Evolutionary conservation across 345 rosid genomes (phyloP).

Genomic region (Mangifera indica): DNA sequence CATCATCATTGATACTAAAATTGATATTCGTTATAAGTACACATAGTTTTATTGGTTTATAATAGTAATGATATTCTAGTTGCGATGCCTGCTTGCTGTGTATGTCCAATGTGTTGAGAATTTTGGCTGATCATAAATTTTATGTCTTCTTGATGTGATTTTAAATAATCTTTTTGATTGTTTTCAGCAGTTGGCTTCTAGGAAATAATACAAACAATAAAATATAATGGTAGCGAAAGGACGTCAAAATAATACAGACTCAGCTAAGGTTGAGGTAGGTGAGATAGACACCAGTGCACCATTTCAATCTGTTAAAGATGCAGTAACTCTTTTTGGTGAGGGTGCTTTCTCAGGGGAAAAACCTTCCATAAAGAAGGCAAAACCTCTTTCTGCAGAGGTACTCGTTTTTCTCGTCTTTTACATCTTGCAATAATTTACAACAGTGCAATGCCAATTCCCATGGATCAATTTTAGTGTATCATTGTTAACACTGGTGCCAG

Average conservation of each 20-base stretch:
- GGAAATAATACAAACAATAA: constrained; percentile 8
- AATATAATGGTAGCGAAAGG: constrained; percentile 74
- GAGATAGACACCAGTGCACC: constrained; percentile 98
- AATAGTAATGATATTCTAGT: background rate
- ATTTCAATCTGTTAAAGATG: constrained; percentile 96
- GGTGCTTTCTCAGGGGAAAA: constrained; percentile 85
- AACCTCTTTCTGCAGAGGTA: constrained; percentile 85
- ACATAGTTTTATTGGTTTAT: too few relatives aligned
- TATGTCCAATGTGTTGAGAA: background rate
- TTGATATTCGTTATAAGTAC: too few relatives aligned
- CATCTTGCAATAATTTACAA: background rate
- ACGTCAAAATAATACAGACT: constrained; percentile 44
- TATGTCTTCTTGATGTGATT: background rate
- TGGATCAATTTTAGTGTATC: background rate
- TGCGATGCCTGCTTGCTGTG: background rate
- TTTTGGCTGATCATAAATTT: background rate
- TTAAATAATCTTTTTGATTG: background rate
- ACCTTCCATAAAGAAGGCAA: constrained; percentile 58
- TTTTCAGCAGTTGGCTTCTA: constrained; percentile 20
- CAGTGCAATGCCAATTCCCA: background rate
- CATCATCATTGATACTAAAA: too few relatives aligned
- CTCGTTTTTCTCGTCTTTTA: background rate
- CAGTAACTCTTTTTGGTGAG: constrained; percentile 83
- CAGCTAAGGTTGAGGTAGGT: constrained; percentile 82
- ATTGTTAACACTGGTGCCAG: background rate